phyloP scores from a whole-genome alignment of 1,139 yeast genomes.

The Blastobotrys indianensis region DNA sequence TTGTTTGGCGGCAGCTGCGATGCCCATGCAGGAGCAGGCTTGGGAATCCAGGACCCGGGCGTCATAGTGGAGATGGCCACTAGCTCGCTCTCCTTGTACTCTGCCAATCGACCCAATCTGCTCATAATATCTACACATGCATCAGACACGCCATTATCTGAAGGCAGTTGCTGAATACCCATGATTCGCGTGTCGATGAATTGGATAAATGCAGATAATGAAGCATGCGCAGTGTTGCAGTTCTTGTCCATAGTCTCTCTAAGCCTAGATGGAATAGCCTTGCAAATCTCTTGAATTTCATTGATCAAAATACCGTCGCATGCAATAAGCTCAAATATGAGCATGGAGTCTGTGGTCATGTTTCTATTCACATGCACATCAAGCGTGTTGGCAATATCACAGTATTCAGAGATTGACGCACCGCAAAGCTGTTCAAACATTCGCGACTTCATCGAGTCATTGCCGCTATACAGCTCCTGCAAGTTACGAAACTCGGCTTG shows the following conservation, averaged over 20 bases:
- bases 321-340: conserved; percentile 28
- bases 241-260: conserved; percentile 19
- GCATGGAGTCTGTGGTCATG: conserved; percentile 23
- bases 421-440: conserved; percentile 39
- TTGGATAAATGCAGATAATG: conserved; percentile 53
- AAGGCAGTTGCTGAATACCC: conserved; percentile 42
- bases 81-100: conserved; percentile 51
- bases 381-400: conserved; percentile 33
- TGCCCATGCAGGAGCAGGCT: conserved; percentile 30
- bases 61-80: conserved; percentile 47
- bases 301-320: conserved; percentile 20
- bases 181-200: conserved; percentile 50
- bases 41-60: conserved; percentile 63
- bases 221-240: conserved; percentile 33
- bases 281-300: conserved; percentile 16
- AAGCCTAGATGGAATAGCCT: conserved; percentile 21
- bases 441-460: conserved; percentile 13
- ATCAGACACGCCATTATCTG: conserved; percentile 64
- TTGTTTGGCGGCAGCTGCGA: conserved; percentile 16
- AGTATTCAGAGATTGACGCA: conserved; percentile 35
- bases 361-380: conserved; percentile 25
- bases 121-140: conserved; percentile 63
- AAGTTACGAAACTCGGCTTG: conserved; percentile 22
- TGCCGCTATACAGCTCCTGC: conserved; percentile 18
- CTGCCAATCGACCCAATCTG: conserved; percentile 57